Evolutionary conservation across 768 basidiomycete genomes (phyloP), one percentile per base, ranked within the genome.

Genomic region (Cubamyces sp.): DNA sequence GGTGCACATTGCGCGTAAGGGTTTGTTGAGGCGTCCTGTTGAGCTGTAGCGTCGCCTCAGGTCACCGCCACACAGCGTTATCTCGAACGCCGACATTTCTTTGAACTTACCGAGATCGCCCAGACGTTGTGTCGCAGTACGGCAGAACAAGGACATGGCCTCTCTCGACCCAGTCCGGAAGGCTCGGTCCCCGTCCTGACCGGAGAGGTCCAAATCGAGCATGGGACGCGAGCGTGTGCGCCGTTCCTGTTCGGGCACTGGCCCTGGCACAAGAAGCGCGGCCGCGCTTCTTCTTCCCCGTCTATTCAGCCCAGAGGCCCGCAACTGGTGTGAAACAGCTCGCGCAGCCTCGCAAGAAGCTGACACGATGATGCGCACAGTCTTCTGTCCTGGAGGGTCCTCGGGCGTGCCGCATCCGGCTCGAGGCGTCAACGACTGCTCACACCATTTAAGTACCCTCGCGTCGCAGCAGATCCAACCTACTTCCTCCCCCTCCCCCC

Each of bases 201-300:
- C 61, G 54, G 50, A 57, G 61, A 47, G 61, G 49, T 9, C 61
- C 54, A 57, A 57, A 57, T 53, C 48, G 61, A 56, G 61, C 54
- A 55, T 56, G 61, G 60, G 60, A 61, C 55, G 42, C 54, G 50
- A 48, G 49, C 55, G 61, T 57, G 61, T 45, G 55, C 48, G 43
- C 43, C 21, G 50, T 57, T 25, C 61, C 61, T 50, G 49, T 62
- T 57, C 61, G 34, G 45, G 61, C 61, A 52, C 61, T 62, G 57
- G 55, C 53, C 25, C 53, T 25, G 46, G 52, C 53, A 37, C 45
- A 19, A 60, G 60, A 54, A 48, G 60, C 52, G 46, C 60, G 19
- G 60, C 45, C n/a, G 52, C 53, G 60, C 60, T 54, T 61, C 60
- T 61, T 47, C 23, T 54, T 40, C 60, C 37, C 46, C 28, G 56